These are phyloP conservation scores for Aspergillus pseudoglaucus DNA, from an alignment of 2,329 filamentous ascomycete genomes.

Conservation along the genomic window DNA sequence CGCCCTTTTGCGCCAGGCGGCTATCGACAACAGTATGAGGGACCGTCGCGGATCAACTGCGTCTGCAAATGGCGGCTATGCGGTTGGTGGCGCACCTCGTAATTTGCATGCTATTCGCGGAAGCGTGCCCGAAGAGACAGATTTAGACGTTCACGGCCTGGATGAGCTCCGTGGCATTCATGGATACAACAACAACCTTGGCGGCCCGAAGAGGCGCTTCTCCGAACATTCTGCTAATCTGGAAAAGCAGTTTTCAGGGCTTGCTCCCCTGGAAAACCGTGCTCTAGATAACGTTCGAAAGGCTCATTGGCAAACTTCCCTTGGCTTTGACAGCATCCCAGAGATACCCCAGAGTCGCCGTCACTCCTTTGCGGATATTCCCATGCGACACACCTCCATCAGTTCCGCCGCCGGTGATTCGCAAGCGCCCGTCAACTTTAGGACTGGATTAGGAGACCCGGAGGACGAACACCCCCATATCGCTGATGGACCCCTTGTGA, in stretches of 20 bases:
- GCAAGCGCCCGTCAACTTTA: conserved; percentile 14
- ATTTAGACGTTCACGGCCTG: conserved; percentile 39
- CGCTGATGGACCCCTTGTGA: conserved; percentile 29
- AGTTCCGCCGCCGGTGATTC: conserved; percentile 29
- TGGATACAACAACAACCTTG: conserved; percentile 33
- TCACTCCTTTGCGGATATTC: conserved; percentile 47
- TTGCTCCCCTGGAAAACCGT: conserved; percentile 36
- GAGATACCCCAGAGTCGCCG: conserved; percentile 45
- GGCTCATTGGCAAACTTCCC: conserved; percentile 46
- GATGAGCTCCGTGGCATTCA: conserved; percentile 38
- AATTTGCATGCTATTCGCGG: conserved; percentile 36
- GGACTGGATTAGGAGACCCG: conserved; percentile 24
- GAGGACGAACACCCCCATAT: conserved; percentile 33
- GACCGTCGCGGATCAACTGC: conserved; percentile 38
- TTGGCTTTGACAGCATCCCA: conserved; percentile 41
- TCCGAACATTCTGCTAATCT: conserved; percentile 39
- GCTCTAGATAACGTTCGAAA: conserved; percentile 41
- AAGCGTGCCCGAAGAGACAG: conserved; percentile 38
- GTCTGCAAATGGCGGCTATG: conserved; percentile 29
- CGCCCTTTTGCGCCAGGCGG: conserved; percentile 40
- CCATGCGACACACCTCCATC: conserved; percentile 41
- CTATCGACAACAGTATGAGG: conserved; percentile 31
- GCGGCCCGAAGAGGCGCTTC: conserved; percentile 35
- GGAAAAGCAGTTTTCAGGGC: conserved; percentile 34
- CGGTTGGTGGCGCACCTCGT: conserved; percentile 23